Evolutionary conservation across 2,329 filamentous ascomycete species (phyloP).

Genomic region (Escovopsis sp.): DNA sequence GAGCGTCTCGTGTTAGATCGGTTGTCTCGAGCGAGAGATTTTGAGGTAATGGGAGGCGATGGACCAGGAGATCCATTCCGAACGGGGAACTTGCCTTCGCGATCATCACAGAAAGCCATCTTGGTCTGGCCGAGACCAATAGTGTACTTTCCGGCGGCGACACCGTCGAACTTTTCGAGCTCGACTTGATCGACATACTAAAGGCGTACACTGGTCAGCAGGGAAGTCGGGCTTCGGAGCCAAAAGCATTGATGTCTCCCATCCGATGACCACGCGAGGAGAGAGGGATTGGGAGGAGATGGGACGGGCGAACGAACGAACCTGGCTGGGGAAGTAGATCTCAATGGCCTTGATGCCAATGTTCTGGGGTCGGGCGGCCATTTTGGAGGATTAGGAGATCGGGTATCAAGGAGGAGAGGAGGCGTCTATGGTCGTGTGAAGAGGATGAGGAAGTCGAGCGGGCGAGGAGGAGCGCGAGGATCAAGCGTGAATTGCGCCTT

Average conservation of each 20-base stretch:
- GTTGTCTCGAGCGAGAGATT: background rate
- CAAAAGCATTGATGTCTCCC: background rate
- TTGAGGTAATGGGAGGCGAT: background rate
- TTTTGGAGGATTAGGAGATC: slow-evolving; percentile 20
- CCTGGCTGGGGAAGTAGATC: slow-evolving; percentile 77
- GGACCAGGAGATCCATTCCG: background rate
- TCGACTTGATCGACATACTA: slow-evolving; percentile 75
- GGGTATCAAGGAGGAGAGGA: slow-evolving; percentile 1
- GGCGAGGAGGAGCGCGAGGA: background rate
- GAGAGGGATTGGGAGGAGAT: slow-evolving; percentile 4
- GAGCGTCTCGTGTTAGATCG: background rate
- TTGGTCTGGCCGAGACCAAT: slow-evolving; percentile 83
- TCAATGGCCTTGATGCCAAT: slow-evolving; percentile 90
- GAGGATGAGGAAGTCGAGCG: slow-evolving; percentile 5
- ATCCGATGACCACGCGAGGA: slow-evolving; percentile 9
- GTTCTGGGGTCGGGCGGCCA: slow-evolving; percentile 69
- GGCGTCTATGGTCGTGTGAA: background rate
- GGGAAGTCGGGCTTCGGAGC: background rate
- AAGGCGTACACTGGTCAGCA: slow-evolving; percentile 1
- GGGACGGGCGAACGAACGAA: slow-evolving; percentile 27
- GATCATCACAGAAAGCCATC: slow-evolving; percentile 86
- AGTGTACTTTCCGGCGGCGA: slow-evolving; percentile 71
- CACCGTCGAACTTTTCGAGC: slow-evolving; percentile 77
- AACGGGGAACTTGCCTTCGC: slow-evolving; percentile 49
- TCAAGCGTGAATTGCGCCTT: too few relatives aligned